These are phyloP conservation scores for Pascua sp. DNA, from an alignment of 1,284 basidiomycete genomes.

Conservation along the genomic window DNA sequence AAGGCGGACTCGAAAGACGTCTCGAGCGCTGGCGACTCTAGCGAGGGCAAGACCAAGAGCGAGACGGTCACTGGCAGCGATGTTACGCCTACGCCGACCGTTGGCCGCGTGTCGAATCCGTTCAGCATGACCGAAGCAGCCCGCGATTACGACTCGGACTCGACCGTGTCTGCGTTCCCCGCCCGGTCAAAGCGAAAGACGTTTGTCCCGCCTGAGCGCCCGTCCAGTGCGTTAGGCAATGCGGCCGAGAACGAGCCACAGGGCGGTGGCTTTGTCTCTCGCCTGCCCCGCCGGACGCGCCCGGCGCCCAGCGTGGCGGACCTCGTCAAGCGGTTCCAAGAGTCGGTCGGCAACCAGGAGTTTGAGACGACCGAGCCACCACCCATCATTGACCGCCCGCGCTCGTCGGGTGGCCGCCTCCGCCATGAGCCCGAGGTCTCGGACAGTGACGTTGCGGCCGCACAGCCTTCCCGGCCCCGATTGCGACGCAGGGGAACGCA, in stretches of 20 bases:
- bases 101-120: conserved; percentile 16
- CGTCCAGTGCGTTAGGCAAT: too few relatives aligned
- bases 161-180: conserved; percentile 72
- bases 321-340: conserved; percentile 70
- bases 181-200: conserved; percentile 1
- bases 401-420: conserved; percentile 16
- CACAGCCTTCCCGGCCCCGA: conserved; percentile 5
- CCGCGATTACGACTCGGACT: conserved; percentile 72
- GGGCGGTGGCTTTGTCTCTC: conserved; percentile 53
- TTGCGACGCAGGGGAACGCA: conserved; percentile 2
- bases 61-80: conserved; percentile 5
- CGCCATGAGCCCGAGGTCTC: conserved; percentile 29
- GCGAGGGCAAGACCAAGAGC: too few relatives aligned
- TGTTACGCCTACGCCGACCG: conserved; percentile 13
- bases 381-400: conserved; percentile 22
- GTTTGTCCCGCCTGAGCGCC: not conserved
- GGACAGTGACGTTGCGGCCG: conserved; percentile 40
- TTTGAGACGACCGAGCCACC: not conserved
- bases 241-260: conserved; percentile 38
- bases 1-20: too few relatives aligned
- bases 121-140: conserved; percentile 34
- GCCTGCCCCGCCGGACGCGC: conserved; percentile 59
- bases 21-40: too few relatives aligned
- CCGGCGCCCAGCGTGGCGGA: conserved; percentile 67
- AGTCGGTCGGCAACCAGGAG: conserved; percentile 17